Evolutionary conservation across 2,329 filamentous ascomycete species (phyloP).

Genomic region (Pseudogymnoascus verrucosus): DNA sequence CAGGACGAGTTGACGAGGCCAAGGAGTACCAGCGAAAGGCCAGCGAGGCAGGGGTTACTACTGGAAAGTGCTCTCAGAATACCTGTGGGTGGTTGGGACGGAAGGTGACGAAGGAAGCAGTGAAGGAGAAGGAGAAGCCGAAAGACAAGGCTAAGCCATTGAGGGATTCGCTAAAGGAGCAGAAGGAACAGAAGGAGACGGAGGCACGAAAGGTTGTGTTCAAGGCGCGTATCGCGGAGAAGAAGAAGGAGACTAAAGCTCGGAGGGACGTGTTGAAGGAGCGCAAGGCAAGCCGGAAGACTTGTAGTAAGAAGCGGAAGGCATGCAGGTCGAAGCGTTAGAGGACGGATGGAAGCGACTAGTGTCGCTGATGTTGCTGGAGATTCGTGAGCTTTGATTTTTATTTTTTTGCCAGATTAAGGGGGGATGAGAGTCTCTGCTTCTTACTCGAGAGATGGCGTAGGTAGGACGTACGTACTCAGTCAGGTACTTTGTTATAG

Average conservation of each 20-base stretch:
- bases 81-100: conserved; percentile 1
- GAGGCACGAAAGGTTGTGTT: not conserved
- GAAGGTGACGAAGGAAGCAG: not conserved
- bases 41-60: conserved; percentile 19
- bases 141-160: not conserved
- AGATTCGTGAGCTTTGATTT: not conserved
- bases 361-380: not conserved
- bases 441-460: not conserved
- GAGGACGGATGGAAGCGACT: not conserved
- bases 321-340: not conserved
- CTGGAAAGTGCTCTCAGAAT: not conserved
- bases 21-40: conserved; percentile 42
- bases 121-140: not conserved
- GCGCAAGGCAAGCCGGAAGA: not conserved
- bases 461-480: conserved; percentile 8
- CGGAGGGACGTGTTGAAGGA: not conserved
- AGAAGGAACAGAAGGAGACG: not conserved
- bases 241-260: not conserved
- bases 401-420: conserved; percentile 6
- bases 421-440: not conserved
- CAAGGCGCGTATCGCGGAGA: not conserved
- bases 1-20: conserved; percentile 40
- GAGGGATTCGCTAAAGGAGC: not conserved
- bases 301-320: not conserved
- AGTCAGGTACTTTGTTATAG: conserved; percentile 8